A percentile compares a stretch with the other conserved stretches of the same genome.
Evolutionary conservation across 805 yeast genomes (phyloP).

Genomic region (Grigorovia yakushimaensis): DNA sequence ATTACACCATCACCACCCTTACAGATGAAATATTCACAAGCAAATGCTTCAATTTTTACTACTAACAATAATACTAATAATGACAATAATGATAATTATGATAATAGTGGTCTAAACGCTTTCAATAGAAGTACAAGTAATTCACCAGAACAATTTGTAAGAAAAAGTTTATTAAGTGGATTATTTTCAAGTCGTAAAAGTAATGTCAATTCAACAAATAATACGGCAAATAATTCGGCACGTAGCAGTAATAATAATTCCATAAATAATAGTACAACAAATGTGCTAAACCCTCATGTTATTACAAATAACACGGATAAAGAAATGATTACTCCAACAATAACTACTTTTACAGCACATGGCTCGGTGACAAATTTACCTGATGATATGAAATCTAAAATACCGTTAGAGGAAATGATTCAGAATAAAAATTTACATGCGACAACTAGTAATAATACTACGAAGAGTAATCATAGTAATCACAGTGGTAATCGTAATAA

Average conservation of each 20-base stretch:
- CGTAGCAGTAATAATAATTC: neutral
- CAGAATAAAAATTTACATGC: neutral
- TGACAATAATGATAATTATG: slow-evolving; percentile 5
- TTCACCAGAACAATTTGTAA: slow-evolving; percentile 7
- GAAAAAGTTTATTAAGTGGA: slow-evolving; percentile 25
- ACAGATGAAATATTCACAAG: neutral
- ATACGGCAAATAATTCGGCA: neutral
- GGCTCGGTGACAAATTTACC: slow-evolving; percentile 24
- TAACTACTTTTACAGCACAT: slow-evolving; percentile 14
- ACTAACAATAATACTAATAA: neutral
- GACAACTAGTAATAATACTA: neutral
- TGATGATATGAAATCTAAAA: slow-evolving; percentile 2
- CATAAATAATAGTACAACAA: neutral
- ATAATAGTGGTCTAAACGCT: slow-evolving; percentile 3
- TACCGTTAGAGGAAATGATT: slow-evolving; percentile 3
- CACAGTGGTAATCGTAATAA: neutral
- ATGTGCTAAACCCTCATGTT: neutral
- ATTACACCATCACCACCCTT: neutral
- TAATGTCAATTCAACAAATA: neutral
- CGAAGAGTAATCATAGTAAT: neutral
- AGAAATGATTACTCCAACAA: neutral
- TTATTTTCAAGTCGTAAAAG: slow-evolving; percentile 17
- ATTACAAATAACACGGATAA: neutral
- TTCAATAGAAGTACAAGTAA: neutral
- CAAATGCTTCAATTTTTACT: neutral